Evolutionary conservation across 208 protist species (phyloP).

Genomic region (Leishmania martiniquensis): DNA sequence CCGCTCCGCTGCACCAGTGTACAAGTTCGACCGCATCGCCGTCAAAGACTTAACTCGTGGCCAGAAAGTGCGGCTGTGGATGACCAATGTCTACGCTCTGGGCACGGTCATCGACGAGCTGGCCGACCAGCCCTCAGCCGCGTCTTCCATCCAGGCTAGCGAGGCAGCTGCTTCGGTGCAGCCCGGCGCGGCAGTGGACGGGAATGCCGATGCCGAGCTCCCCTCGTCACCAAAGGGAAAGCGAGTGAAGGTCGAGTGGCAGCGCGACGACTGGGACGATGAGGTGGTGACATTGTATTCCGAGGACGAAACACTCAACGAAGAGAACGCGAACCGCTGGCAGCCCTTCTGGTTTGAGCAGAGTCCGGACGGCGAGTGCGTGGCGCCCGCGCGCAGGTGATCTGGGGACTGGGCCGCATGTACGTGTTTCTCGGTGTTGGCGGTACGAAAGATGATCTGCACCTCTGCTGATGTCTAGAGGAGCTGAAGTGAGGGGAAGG

Average conservation of each 20-base stretch:
- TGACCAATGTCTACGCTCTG: slow-evolving; percentile 86
- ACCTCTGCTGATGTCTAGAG: background rate
- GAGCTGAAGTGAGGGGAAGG: background rate
- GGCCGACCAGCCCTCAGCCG: slow-evolving; percentile 1
- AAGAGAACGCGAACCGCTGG: slow-evolving; percentile 76
- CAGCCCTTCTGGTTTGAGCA: slow-evolving; percentile 84
- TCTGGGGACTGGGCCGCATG: background rate
- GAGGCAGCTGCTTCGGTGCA: slow-evolving; percentile 13
- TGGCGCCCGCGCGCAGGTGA: slow-evolving; percentile 21
- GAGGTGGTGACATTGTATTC: slow-evolving; percentile 81
- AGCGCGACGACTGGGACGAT: slow-evolving; percentile 83
- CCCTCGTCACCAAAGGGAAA: slow-evolving; percentile 11
- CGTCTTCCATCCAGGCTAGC: background rate
- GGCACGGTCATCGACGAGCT: slow-evolving; percentile 47
- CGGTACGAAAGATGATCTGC: background rate
- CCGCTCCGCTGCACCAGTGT: slow-evolving; percentile 27
- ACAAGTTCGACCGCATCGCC: slow-evolving; percentile 45
- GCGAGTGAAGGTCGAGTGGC: slow-evolving; percentile 61
- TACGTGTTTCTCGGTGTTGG: background rate
- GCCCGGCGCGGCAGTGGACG: background rate
- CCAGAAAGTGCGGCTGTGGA: slow-evolving; percentile 87
- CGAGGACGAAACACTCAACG: slow-evolving; percentile 72
- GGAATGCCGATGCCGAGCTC: background rate
- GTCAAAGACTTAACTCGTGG: slow-evolving; percentile 40
- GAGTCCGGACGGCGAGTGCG: slow-evolving; percentile 36